Evolutionary conservation across 2,329 filamentous ascomycete genomes (phyloP).

Genomic region (Albifimbria verrucaria): DNA sequence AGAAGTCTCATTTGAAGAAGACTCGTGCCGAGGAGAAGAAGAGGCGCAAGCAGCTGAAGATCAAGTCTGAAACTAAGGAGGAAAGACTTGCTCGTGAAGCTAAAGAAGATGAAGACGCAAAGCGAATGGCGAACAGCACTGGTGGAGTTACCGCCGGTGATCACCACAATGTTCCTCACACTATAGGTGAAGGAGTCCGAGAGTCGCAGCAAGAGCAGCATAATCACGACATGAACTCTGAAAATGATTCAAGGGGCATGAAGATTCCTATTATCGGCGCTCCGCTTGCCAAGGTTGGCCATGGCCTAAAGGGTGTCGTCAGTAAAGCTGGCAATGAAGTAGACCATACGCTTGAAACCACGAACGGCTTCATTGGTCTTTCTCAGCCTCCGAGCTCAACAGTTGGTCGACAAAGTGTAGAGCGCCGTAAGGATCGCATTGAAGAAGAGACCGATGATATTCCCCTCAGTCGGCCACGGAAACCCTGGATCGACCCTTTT

Average conservation of each 20-base stretch:
- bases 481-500: constrained; percentile 33
- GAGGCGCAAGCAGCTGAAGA: constrained; percentile 49
- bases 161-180: constrained; percentile 51
- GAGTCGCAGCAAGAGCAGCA: constrained; percentile 27
- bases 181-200: constrained; percentile 41
- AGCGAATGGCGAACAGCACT: constrained; percentile 44
- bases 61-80: constrained; percentile 47
- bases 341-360: constrained; percentile 50
- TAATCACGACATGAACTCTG: constrained; percentile 19
- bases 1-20: constrained; percentile 73
- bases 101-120: constrained; percentile 47
- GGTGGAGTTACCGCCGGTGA: constrained; percentile 51
- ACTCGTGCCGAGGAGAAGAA: constrained; percentile 62
- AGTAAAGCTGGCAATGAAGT: constrained; percentile 46
- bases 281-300: constrained; percentile 43
- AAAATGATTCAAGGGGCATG: constrained; percentile 19
- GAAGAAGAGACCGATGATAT: constrained; percentile 28
- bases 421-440: constrained; percentile 25
- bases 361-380: constrained; percentile 47
- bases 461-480: constrained; percentile 16
- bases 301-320: constrained; percentile 45
- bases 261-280: constrained; percentile 29
- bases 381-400: neutral
- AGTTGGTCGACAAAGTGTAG: constrained; percentile 10
- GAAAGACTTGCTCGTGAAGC: constrained; percentile 46